These are phyloP conservation scores for Hanseniaspora osmophila DNA, from an alignment of 805 yeast genomes.

Conservation along the genomic window DNA sequence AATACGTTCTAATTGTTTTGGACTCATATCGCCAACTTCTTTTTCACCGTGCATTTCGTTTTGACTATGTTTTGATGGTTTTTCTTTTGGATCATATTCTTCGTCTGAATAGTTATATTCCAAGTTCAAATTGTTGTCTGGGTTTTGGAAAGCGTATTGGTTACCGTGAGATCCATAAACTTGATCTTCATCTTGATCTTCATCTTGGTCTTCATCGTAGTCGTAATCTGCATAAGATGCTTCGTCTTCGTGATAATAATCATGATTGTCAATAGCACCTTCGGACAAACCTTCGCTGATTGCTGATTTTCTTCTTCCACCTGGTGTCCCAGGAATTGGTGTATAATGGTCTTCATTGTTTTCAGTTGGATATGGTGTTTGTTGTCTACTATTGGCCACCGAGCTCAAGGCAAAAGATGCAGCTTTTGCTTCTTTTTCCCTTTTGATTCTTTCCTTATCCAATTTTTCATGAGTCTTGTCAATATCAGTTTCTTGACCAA, in stretches of 20 bases:
- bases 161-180: too few species aligned
- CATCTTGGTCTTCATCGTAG: background rate
- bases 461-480: conserved; percentile 16
- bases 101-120: background rate
- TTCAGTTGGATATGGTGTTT: background rate
- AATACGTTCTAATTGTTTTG: background rate
- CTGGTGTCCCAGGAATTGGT: too few species aligned
- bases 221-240: background rate
- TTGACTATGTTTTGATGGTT: background rate
- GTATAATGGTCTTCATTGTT: background rate
- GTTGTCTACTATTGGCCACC: conserved; percentile 4
- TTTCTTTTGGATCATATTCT: background rate
- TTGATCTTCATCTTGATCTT: background rate
- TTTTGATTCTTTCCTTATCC: conserved; percentile 24
- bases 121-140: background rate
- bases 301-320: too few species aligned
- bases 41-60: background rate
- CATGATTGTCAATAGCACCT: background rate
- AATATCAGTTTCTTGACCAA: conserved; percentile 13
- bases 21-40: background rate
- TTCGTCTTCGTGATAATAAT: background rate
- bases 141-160: background rate
- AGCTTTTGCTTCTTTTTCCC: conserved; percentile 30
- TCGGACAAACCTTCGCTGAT: conserved; percentile 1
- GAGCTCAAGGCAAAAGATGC: conserved; percentile 29